Conservation (phyloP, 2,329 filamentous ascomycete species). For the Lithohypha guttulata region DNA sequence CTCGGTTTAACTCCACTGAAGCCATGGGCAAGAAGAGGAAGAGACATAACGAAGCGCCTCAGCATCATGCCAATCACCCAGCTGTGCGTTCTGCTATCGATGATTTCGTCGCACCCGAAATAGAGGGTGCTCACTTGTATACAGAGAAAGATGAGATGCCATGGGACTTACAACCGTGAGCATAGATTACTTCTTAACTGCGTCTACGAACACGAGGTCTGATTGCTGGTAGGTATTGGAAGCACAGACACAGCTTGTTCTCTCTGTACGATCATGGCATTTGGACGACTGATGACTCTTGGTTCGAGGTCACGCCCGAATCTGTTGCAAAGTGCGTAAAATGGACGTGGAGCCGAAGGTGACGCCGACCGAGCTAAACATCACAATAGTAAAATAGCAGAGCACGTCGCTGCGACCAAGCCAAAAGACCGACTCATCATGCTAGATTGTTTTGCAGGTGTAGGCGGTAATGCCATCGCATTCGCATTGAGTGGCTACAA, state of each 20-base stretch:
- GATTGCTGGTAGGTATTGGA: slow-evolving; percentile 56
- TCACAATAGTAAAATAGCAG: slow-evolving; percentile 55
- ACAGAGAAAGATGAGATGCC: slow-evolving; percentile 59
- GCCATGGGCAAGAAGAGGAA: slow-evolving; percentile 8
- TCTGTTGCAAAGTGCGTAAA: slow-evolving; percentile 71
- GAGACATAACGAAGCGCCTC: background rate
- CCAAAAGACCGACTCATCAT: slow-evolving; percentile 52
- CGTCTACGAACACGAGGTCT: background rate
- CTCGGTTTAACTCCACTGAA: too few species aligned
- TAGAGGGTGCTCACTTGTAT: slow-evolving; percentile 64
- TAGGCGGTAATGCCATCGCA: slow-evolving; percentile 89
- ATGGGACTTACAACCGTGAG: slow-evolving; percentile 72
- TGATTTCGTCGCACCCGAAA: background rate
- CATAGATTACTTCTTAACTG: too few species aligned
- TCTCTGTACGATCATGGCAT: slow-evolving; percentile 77
- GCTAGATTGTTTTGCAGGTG: slow-evolving; percentile 83
- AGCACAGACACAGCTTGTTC: slow-evolving; percentile 80
- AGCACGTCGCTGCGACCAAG: slow-evolving; percentile 52
- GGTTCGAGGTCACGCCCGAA: slow-evolving; percentile 95
- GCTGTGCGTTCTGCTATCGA: too few species aligned
- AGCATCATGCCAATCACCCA: too few species aligned
- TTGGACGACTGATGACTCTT: slow-evolving; percentile 83
- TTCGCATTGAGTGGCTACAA: slow-evolving; percentile 77
- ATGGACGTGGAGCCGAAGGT: too few species aligned
- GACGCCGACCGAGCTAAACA: slow-evolving; percentile 15